Evolutionary conservation across 495 filamentous ascomycete genomes (phyloP).

Genomic region (Hypoxylon cercidicola): DNA sequence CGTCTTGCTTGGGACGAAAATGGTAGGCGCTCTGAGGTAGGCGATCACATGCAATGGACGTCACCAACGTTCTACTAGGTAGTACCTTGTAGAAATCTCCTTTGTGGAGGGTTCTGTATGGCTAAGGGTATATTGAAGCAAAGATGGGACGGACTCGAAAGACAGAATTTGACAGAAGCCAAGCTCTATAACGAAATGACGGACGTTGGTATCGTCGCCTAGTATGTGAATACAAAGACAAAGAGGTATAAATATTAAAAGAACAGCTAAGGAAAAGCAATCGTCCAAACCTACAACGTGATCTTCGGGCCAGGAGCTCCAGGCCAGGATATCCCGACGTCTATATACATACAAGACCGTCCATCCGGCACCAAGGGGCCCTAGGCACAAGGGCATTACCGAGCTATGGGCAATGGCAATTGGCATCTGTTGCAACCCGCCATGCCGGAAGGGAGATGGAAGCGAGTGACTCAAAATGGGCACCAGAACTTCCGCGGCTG

Average conservation of each 20-base stretch:
- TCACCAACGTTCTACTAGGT: conserved; percentile 15
- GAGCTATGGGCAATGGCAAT: conserved; percentile 25
- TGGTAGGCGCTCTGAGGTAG: not conserved
- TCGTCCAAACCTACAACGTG: conserved; percentile 20
- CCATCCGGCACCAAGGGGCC: not conserved
- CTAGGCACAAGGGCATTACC: conserved; percentile 25
- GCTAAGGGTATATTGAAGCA: not conserved
- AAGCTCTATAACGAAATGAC: conserved; percentile 6
- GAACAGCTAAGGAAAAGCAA: conserved; percentile 2
- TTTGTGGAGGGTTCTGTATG: conserved; percentile 2
- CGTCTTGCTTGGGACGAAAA: not conserved
- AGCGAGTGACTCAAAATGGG: conserved; percentile 16
- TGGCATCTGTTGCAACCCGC: conserved; percentile 21
- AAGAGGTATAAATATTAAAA: not conserved
- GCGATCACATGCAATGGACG: conserved; percentile 30
- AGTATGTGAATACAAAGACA: conserved; percentile 2
- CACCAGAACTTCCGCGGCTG: conserved; percentile 29
- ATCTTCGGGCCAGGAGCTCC: conserved; percentile 3
- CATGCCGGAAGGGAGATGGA: conserved; percentile 22
- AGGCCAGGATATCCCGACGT: conserved; percentile 20
- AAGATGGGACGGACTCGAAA: conserved; percentile 13
- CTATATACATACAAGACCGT: conserved; percentile 23
- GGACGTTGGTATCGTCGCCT: conserved; percentile 3
- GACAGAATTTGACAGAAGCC: conserved; percentile 1
- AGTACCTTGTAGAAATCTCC: conserved; percentile 6